phyloP scores from a whole-genome alignment of 2,329 filamentous ascomycete species.

The Colletotrichum musae region DNA sequence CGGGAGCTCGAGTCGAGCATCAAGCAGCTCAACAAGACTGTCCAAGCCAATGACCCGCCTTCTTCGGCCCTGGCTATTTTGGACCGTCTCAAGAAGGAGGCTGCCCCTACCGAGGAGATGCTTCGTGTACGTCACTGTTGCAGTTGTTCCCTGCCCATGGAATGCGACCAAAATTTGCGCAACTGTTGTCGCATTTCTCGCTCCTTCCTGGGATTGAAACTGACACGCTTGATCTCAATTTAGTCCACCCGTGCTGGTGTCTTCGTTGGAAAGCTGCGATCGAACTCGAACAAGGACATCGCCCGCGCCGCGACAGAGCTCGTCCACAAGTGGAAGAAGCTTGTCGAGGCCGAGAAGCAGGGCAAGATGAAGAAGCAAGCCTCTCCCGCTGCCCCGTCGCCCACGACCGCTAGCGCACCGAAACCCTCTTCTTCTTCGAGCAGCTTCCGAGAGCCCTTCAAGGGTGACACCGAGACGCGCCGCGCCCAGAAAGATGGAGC shows the following conservation, averaged over 20 bases:
- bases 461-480: constrained; percentile 82
- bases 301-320: constrained; percentile 84
- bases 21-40: constrained; percentile 85
- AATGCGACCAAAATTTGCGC: constrained; percentile 2
- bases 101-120: constrained; percentile 89
- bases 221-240: constrained; percentile 21
- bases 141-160: constrained; percentile 9
- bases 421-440: constrained; percentile 61
- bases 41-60: constrained; percentile 80
- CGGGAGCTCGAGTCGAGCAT: constrained; percentile 85
- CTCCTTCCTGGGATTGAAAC: constrained; percentile 23
- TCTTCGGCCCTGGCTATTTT: constrained; percentile 81
- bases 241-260: constrained; percentile 91
- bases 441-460: constrained; percentile 60
- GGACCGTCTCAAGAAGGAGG: constrained; percentile 83
- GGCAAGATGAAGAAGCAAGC: constrained; percentile 54
- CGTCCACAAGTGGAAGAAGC: constrained; percentile 88
- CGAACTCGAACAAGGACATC: constrained; percentile 87
- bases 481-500: constrained; percentile 85
- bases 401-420: constrained; percentile 57
- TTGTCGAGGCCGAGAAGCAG: constrained; percentile 77
- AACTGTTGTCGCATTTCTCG: neutral
- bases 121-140: constrained; percentile 75
- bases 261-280: constrained; percentile 83
- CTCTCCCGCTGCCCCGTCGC: constrained; percentile 67